A percentile compares a stretch with the other conserved stretches of the same genome.
These are phyloP conservation scores for Wickerhamiella kazuoi DNA, from an alignment of 805 yeast species.

Conservation along the genomic window DNA sequence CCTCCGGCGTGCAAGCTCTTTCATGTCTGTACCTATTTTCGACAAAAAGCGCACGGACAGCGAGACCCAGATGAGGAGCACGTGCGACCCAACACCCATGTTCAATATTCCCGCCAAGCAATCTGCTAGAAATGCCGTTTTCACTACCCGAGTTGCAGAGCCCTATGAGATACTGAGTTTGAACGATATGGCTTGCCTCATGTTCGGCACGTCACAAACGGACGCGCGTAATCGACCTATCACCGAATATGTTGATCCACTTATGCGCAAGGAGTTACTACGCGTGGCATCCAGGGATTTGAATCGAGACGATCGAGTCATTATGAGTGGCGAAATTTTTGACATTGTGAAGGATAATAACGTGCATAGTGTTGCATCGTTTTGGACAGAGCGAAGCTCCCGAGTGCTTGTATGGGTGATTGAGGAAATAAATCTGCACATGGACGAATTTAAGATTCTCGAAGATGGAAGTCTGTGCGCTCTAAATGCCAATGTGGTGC, in stretches of 20 bases:
- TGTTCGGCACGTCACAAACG: conserved; percentile 61
- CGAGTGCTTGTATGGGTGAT: conserved; percentile 63
- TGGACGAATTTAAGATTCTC: neutral
- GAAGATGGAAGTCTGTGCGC: neutral
- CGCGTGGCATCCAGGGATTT: conserved; percentile 10
- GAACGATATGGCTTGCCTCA: conserved; percentile 74
- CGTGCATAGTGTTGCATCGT: conserved; percentile 61
- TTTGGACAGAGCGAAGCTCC: conserved; percentile 69
- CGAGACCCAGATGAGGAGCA: neutral
- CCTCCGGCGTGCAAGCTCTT: conserved; percentile 7
- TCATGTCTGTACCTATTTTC: conserved; percentile 7
- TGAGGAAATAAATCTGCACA: conserved; percentile 40
- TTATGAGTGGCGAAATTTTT: conserved; percentile 51
- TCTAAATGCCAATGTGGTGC: neutral
- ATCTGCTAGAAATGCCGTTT: conserved; percentile 53
- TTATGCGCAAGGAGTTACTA: neutral
- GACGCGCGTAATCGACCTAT: conserved; percentile 46
- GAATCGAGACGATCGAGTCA: neutral
- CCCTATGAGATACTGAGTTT: conserved; percentile 78
- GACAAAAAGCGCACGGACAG: neutral
- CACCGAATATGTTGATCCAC: conserved; percentile 36
- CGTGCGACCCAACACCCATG: conserved; percentile 35
- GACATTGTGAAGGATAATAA: conserved; percentile 57
- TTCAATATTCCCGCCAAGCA: conserved; percentile 43
- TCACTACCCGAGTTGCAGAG: conserved; percentile 52